These are phyloP conservation scores for Cyclotella sp. DNA, from an alignment of 108 stramenopile genomes.

Conservation along the genomic window DNA sequence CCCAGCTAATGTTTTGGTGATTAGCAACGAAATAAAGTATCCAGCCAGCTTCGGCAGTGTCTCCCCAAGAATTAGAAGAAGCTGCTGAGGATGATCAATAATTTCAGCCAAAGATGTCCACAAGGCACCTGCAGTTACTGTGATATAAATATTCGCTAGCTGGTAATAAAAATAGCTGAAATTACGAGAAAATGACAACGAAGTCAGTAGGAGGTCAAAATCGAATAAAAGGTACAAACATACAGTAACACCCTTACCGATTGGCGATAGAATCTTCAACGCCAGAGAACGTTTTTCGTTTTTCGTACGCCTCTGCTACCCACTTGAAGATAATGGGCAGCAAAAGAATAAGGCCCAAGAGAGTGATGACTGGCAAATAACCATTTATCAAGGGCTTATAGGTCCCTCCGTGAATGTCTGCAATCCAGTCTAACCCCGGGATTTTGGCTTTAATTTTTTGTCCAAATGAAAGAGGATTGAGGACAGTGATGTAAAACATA, in stretches of 20 bases:
- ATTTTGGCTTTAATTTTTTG: slow-evolving; percentile 33
- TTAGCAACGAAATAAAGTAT: slow-evolving; percentile 60
- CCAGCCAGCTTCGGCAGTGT: slow-evolving; percentile 56
- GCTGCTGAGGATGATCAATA: slow-evolving; percentile 50
- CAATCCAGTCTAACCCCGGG: slow-evolving; percentile 54
- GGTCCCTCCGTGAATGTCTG: slow-evolving; percentile 27
- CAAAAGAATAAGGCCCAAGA: slow-evolving; percentile 57
- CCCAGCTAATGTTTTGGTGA: slow-evolving; percentile 67
- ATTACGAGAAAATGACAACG: neutral
- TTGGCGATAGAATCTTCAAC: slow-evolving; percentile 57
- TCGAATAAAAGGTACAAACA: slow-evolving; percentile 33
- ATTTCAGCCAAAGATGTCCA: slow-evolving; percentile 54
- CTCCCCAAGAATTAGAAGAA: slow-evolving; percentile 51
- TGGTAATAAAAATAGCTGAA: slow-evolving; percentile 49
- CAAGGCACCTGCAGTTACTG: slow-evolving; percentile 63
- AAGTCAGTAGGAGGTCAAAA: neutral
- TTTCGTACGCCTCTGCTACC: slow-evolving; percentile 56
- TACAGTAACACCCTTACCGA: slow-evolving; percentile 14
- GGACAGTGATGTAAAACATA: slow-evolving; percentile 33
- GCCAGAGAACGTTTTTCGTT: slow-evolving; percentile 58
- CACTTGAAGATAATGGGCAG: slow-evolving; percentile 60
- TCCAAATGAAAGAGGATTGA: neutral
- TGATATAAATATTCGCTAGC: slow-evolving; percentile 67
- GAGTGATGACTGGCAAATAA: slow-evolving; percentile 63
- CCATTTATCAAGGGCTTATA: slow-evolving; percentile 55